Conservation (phyloP, 2,329 filamentous ascomycete species). For the Penicillium glabrum region DNA sequence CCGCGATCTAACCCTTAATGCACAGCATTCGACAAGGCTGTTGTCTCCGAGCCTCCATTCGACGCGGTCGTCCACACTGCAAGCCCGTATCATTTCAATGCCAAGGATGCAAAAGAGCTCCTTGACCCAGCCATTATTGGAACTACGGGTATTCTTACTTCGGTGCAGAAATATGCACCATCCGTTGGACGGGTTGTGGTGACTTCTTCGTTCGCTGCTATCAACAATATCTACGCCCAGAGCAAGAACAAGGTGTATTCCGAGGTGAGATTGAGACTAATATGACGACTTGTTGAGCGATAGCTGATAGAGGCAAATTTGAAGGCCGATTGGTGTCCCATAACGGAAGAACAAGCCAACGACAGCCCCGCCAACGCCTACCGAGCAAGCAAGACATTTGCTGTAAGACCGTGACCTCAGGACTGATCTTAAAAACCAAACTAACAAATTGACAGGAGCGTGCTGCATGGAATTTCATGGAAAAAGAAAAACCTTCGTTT, state of each 20-base stretch:
- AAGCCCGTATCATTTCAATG: conserved; percentile 68
- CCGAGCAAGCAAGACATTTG: conserved; percentile 50
- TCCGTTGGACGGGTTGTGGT: conserved; percentile 69
- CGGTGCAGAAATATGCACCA: conserved; percentile 57
- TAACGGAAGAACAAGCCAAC: conserved; percentile 33
- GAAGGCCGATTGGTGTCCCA: conserved; percentile 37
- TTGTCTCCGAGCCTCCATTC: conserved; percentile 60
- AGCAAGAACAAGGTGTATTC: conserved; percentile 20
- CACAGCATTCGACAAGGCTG: conserved; percentile 64
- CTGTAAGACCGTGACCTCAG: neutral
- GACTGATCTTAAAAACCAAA: neutral
- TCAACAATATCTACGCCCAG: conserved; percentile 46
- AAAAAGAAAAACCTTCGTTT: conserved; percentile 54
- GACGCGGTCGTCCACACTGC: conserved; percentile 71
- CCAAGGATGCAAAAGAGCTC: conserved; percentile 36
- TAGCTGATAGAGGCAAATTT: neutral
- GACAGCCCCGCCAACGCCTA: conserved; percentile 31
- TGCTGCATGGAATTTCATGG: conserved; percentile 62
- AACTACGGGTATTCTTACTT: conserved; percentile 58
- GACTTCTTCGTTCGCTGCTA: conserved; percentile 64
- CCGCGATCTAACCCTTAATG: conserved; percentile 25
- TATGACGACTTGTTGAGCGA: neutral
- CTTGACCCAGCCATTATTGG: conserved; percentile 55
- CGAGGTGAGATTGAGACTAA: conserved; percentile 3
- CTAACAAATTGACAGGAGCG: conserved; percentile 43